Base-by-base conservation (phyloP, 2,329 filamentous ascomycete genomes). In the Sodiomyces alkalinus region DNA sequence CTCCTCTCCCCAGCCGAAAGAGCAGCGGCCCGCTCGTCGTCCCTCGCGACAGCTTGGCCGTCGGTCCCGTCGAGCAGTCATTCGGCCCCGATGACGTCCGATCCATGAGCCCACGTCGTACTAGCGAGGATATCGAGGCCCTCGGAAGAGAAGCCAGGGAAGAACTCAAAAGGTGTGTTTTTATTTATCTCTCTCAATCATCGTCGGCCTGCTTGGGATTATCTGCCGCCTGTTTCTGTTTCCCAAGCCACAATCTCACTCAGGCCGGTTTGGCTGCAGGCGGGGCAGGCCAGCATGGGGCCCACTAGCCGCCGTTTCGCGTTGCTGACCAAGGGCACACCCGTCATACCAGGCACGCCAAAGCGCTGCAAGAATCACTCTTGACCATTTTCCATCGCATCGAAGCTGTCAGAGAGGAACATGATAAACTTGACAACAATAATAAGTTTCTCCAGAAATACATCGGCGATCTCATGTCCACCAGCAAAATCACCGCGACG, bases 371-470 rank as follows among this genome's bases (percentile, higher is more conserved):
- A 54, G 81, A 85, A 30, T 92, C 83, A 17, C 71, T 98, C 19
- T 65, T 92, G 36, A 81, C 79, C 37, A 79, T 96, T 23, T 83
- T 93, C 40, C 82, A 93, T 53, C 80, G 85, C 28, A 92, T 96
- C 49, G 90, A 98, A 48, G 81, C 82, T 17, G 86, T 96, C 38
- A 82, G 85, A 52, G 78, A 80, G 42, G 87, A 96, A 48, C 86
- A 98, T 48, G 83, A 94, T 57, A 94, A 93, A 55, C 73, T 98
- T 30, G 86, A 96, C 53, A 90, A 70, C 52, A 86, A 94, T 52
- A 98, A 98, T 64, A 87, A 85, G 46, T 94, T 96, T 47, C 58
- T 98, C 26, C 87, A 96, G 53, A 93, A 93, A 52, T 96, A 96
- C 51, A 96, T 96, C 44, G 87, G 87, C 39, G 87, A 93, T 47